Percentiles rank a stretch among this genome's conserved stretches.
These are phyloP conservation scores for Backusella luteola DNA, from an alignment of 192 early-diverging fungal genomes.

Conservation along the genomic window DNA sequence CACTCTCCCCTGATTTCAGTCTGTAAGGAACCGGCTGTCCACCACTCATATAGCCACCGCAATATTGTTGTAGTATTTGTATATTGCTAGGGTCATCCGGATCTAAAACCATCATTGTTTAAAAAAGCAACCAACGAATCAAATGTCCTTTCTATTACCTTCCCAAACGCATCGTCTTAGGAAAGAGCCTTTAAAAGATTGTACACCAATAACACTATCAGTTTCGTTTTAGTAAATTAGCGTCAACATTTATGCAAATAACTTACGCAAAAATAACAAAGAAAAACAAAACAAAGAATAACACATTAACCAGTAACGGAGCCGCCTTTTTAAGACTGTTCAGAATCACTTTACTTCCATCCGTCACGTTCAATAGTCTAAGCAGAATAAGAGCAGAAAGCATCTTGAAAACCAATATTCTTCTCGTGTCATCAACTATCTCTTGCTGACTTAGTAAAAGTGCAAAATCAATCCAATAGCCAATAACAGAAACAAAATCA, in stretches of 20 bases:
- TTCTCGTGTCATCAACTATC: slow-evolving; percentile 28
- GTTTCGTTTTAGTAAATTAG: neutral
- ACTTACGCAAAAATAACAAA: slow-evolving; percentile 56
- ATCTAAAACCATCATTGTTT: slow-evolving; percentile 14
- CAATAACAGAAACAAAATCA: slow-evolving; percentile 51
- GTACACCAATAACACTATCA: slow-evolving; percentile 56
- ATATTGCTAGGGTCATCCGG: slow-evolving; percentile 19
- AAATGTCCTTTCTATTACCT: slow-evolving; percentile 13
- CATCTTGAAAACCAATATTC: slow-evolving; percentile 53
- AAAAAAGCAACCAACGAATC: no score
- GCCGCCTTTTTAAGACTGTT: slow-evolving; percentile 57
- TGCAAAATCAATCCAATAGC: slow-evolving; percentile 55
- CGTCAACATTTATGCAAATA: neutral
- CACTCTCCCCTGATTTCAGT: neutral
- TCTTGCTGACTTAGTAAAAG: slow-evolving; percentile 36
- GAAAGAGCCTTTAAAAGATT: slow-evolving; percentile 59
- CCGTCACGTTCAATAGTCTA: slow-evolving; percentile 53
- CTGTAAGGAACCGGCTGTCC: neutral
- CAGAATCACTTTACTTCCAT: slow-evolving; percentile 52
- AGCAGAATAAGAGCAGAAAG: slow-evolving; percentile 49
- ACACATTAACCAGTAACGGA: slow-evolving; percentile 52
- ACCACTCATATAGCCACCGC: slow-evolving; percentile 29
- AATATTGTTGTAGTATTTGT: slow-evolving; percentile 35
- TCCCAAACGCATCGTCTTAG: slow-evolving; percentile 49
- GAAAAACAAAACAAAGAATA: slow-evolving; percentile 59